Percentiles rank a stretch among this genome's conserved stretches.
These are phyloP conservation scores for Cucurbita moschata DNA, from an alignment of 306 rosid genomes.

Conservation along the genomic window DNA sequence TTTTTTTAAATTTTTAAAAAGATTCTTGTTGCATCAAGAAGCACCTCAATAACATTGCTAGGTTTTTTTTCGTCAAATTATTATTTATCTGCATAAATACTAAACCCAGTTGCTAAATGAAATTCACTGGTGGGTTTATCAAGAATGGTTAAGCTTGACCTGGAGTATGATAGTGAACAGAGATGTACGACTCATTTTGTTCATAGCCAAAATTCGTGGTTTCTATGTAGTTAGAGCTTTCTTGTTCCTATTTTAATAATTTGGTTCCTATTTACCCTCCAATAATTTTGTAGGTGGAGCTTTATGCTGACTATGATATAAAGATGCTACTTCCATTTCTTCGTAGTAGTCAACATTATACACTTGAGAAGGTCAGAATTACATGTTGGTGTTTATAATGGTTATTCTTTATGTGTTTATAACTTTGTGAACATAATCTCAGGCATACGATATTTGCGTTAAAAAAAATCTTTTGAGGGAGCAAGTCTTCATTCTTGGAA, in stretches of 20 bases:
- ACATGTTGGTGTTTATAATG: not conserved
- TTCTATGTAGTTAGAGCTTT: not conserved
- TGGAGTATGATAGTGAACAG: not conserved
- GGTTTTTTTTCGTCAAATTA: not conserved
- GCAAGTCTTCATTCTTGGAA: slow-evolving; percentile 88
- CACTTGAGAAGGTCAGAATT: slow-evolving; percentile 75
- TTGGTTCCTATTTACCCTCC: not conserved
- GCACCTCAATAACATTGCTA: not conserved
- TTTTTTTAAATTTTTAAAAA: not conserved
- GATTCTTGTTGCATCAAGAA: not conserved
- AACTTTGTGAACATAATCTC: slow-evolving; percentile 12
- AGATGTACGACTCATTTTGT: not conserved
- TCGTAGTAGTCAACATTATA: slow-evolving; percentile 91
- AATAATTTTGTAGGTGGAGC: slow-evolving; percentile 51
- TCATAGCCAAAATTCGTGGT: not conserved
- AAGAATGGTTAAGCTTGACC: not conserved
- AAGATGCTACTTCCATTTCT: slow-evolving; percentile 91
- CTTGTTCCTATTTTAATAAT: not conserved
- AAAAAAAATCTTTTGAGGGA: slow-evolving; percentile 60
- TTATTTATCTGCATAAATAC: not conserved
- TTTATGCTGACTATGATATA: slow-evolving; percentile 84
- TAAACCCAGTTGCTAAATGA: not conserved
- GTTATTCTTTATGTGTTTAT: not conserved
- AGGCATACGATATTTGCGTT: slow-evolving; percentile 79
- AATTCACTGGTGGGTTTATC: not conserved